Evolutionary conservation across 192 early-diverging fungal genomes (phyloP).

Genomic region (Dissophora ornata): DNA sequence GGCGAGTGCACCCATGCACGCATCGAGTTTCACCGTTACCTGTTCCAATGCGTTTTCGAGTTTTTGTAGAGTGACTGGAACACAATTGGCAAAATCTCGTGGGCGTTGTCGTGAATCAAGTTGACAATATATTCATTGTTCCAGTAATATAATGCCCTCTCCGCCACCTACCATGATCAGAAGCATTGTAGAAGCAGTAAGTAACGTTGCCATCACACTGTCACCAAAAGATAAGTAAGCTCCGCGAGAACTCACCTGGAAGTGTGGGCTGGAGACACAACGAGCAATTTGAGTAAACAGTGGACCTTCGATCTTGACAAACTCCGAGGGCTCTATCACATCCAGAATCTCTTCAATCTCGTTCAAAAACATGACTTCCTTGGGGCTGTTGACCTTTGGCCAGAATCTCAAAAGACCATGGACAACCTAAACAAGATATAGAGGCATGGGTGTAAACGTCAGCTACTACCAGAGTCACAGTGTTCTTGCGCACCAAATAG

Average conservation of each 20-base stretch:
- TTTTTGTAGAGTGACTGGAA: conserved; percentile 94
- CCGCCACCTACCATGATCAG: conserved; percentile 78
- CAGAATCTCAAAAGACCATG: conserved; percentile 92
- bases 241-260: too few relatives aligned
- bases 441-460: too few relatives aligned
- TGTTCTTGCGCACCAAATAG: too few relatives aligned
- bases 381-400: conserved; percentile 99
- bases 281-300: conserved; percentile 92
- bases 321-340: conserved; percentile 93
- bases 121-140: conserved; percentile 99
- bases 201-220: too few relatives aligned
- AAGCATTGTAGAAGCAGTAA: too few relatives aligned
- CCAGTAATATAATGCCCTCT: conserved; percentile 98
- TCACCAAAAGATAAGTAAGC: background rate
- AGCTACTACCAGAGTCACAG: too few relatives aligned
- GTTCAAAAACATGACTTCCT: conserved; percentile 99
- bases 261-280: conserved; percentile 97
- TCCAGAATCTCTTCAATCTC: conserved; percentile 98
- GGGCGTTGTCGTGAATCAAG: conserved; percentile 93
- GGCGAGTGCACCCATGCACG: background rate
- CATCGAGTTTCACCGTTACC: conserved; percentile 60
- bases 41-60: conserved; percentile 98
- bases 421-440: too few relatives aligned
- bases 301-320: conserved; percentile 88
- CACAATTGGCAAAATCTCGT: conserved; percentile 93